Evolutionary conservation across 177 flowering plant species (phyloP).

Genomic region (Vitis hybrid): DNA sequence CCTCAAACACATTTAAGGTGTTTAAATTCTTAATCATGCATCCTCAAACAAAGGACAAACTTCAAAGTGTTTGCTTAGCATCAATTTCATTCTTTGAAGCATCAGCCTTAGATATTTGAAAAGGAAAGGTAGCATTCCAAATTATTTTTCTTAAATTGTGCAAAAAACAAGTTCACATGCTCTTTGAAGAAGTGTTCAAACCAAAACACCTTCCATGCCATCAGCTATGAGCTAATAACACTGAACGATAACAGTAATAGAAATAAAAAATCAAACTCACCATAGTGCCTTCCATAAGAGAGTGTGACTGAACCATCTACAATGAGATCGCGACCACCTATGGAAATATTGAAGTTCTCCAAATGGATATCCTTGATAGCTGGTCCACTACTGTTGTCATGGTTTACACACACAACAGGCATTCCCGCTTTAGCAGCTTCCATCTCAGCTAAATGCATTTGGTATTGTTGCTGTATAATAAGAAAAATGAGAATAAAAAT

Average conservation of each 20-base stretch:
- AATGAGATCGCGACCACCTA: constrained; percentile 98
- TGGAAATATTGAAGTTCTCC: constrained; percentile 91
- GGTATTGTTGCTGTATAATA: constrained; percentile 65
- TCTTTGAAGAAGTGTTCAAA: constrained; percentile 1
- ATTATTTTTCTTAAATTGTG: background rate
- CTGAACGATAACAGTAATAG: too few species aligned
- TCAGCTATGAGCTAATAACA: too few species aligned
- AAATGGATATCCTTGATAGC: constrained; percentile 82
- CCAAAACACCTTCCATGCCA: background rate
- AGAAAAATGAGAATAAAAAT: background rate
- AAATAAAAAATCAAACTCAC: constrained; percentile 38
- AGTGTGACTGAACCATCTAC: constrained; percentile 82
- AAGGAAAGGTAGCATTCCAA: background rate
- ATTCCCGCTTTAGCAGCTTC: constrained; percentile 95
- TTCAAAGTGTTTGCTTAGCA: background rate
- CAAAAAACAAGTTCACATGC: background rate
- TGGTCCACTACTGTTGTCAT: constrained; percentile 58
- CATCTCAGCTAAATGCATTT: constrained; percentile 92
- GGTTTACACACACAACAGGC: constrained; percentile 88
- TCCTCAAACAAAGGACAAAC: background rate
- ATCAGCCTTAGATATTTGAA: background rate
- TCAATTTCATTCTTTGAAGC: background rate
- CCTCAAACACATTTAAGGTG: background rate
- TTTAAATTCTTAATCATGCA: background rate
- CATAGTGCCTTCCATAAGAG: constrained; percentile 93